phyloP scores from a whole-genome alignment of 164 flowering plant genomes.

The Liriodendron chinense region DNA sequence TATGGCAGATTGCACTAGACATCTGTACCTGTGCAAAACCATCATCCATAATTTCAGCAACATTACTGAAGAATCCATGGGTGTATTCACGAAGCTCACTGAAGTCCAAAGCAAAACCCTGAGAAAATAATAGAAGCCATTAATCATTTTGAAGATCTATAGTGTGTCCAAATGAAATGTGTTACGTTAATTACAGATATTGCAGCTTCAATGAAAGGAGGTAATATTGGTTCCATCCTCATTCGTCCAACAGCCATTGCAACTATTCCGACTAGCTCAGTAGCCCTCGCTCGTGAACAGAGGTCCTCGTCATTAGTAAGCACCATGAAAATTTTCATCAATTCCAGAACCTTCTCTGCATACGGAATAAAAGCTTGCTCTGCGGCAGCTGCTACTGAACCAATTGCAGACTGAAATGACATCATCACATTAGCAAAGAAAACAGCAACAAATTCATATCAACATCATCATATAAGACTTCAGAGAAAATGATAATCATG shows the following conservation, averaged over 20 bases:
- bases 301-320: slow-evolving; percentile 93
- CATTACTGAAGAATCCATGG: slow-evolving; percentile 95
- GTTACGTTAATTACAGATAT: slow-evolving; percentile 51
- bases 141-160: background rate
- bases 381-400: slow-evolving; percentile 96
- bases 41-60: slow-evolving; percentile 85
- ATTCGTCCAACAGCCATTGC: slow-evolving; percentile 89
- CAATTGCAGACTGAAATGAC: slow-evolving; percentile 87
- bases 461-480: background rate
- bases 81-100: slow-evolving; percentile 97
- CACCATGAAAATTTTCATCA: slow-evolving; percentile 92
- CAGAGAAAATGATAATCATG: background rate
- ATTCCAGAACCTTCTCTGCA: slow-evolving; percentile 89
- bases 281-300: slow-evolving; percentile 89
- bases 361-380: slow-evolving; percentile 90
- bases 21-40: slow-evolving; percentile 67
- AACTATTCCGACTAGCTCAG: slow-evolving; percentile 93
- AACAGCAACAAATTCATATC: background rate
- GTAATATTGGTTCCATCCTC: slow-evolving; percentile 83
- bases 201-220: slow-evolving; percentile 94
- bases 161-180: background rate
- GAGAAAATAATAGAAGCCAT: slow-evolving; percentile 14
- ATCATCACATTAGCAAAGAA: slow-evolving; percentile 5
- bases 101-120: slow-evolving; percentile 92
- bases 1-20: background rate